Evolutionary conservation across 129 eudicot species (phyloP), one percentile per base, ranked within the genome.

Genomic region (Smallanthus sonchifolius): DNA sequence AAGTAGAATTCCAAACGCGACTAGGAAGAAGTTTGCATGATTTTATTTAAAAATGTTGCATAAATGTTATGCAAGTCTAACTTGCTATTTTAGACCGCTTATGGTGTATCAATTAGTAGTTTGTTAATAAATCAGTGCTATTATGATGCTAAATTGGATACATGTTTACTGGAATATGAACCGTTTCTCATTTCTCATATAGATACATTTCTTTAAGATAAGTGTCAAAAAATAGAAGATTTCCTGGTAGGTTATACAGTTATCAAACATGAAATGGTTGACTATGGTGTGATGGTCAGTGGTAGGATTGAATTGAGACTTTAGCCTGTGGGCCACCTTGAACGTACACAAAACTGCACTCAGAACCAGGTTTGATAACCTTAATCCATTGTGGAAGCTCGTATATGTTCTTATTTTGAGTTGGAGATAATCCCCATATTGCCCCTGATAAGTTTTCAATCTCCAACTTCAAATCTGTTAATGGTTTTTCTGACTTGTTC

Each of bases 291-390:
- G 34, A 40, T 65, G 60, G 54, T 86, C 57, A 89, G n/a, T 91
- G 85, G 89, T 86, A 94, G 79, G 89, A 80, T 55, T 79, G 83
- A 66, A 91, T 80, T 28, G 90, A 69, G 71, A 91, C 80, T 80
- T 82, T 86, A 67, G 99, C 96, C 81, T 91, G 99, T 24, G 97
- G 84, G n/a, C 96, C 97, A 38, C 99, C 97, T 85, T 94, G 99
- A 77, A 91, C 79, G 57, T 94, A 88, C 32, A 91, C 89, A 57
- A 94, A 88, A 64, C 68, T 88, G 80, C 80, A 85, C 64, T 94
- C 97, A 1, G 91, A 77, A 76, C 89, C 91, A 43, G 97, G 86
- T 60, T 76, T 51, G 65, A 94, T 54, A 42, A 82, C 86, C 70
- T 88, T 90, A 7, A 77, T 68, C 90, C 94, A 83, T 20, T 69